These are phyloP conservation scores for Pichia nanzhaoensis DNA, from an alignment of 805 yeast species.

Conservation along the genomic window DNA sequence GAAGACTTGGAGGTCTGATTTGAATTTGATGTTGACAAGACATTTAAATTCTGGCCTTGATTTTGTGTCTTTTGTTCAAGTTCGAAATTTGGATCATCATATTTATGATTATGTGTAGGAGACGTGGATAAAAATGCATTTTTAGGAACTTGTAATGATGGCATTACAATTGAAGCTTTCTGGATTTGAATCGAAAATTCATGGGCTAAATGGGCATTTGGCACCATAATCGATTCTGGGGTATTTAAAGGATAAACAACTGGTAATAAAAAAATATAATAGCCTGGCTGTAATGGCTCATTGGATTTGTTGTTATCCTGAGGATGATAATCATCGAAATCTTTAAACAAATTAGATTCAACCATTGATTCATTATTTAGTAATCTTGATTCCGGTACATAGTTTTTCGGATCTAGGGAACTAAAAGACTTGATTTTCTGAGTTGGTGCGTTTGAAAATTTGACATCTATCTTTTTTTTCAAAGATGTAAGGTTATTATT, in stretches of 20 bases:
- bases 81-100: conserved; percentile 15
- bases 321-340: background rate
- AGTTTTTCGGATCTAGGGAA: conserved; percentile 20
- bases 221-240: conserved; percentile 53
- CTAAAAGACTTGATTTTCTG: conserved; percentile 23
- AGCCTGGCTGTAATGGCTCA: conserved; percentile 48
- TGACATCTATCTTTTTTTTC: conserved; percentile 12
- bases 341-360: conserved; percentile 17
- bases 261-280: conserved; percentile 63
- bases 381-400: conserved; percentile 17
- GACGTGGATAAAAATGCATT: conserved; percentile 31
- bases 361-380: conserved; percentile 8
- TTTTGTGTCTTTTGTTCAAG: background rate
- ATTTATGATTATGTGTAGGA: conserved; percentile 23
- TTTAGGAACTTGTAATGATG: conserved; percentile 27
- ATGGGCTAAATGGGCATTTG: conserved; percentile 44
- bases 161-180: conserved; percentile 22
- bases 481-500: background rate
- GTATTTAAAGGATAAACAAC: conserved; percentile 52
- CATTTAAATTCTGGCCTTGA: background rate
- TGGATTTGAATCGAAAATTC: conserved; percentile 35
- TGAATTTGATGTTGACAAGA: background rate
- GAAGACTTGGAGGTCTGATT: conserved; percentile 11
- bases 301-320: background rate
- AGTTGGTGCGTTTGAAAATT: conserved; percentile 20